phyloP scores from a whole-genome alignment of 306 rosid species.

The Lagenaria siceraria region DNA sequence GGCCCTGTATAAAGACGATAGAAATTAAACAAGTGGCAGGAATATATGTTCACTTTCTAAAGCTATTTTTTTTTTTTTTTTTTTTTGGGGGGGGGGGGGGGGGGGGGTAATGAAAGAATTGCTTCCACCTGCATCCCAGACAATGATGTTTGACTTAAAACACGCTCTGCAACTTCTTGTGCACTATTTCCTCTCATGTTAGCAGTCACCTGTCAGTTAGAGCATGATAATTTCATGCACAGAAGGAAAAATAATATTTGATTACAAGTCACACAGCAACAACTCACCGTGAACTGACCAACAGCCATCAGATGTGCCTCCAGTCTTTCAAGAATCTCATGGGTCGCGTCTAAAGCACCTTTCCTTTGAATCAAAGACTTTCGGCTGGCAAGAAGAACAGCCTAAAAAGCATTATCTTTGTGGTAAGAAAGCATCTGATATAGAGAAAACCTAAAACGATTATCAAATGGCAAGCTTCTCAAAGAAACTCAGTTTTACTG shows the following conservation, averaged over 20 bases:
- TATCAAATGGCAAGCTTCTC: not conserved
- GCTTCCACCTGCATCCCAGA: slow-evolving; percentile 77
- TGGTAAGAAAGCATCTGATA: slow-evolving; percentile 11
- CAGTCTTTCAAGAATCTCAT: slow-evolving; percentile 88
- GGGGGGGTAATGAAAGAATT: not conserved
- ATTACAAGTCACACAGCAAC: not conserved
- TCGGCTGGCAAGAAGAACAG: slow-evolving; percentile 82
- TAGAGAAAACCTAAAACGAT: slow-evolving; percentile 6
- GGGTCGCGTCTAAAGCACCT: slow-evolving; percentile 75
- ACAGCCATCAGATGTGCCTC: slow-evolving; percentile 81
- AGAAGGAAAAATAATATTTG: not conserved
- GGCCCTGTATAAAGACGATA: slow-evolving; percentile 49
- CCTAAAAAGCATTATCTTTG: slow-evolving; percentile 40
- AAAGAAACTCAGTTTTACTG: not conserved
- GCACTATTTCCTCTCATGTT: slow-evolving; percentile 92
- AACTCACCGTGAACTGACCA: slow-evolving; percentile 72
- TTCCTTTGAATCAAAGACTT: slow-evolving; percentile 56
- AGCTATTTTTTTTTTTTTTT: not conserved
- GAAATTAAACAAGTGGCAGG: not conserved
- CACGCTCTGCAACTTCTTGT: slow-evolving; percentile 78
- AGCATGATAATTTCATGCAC: slow-evolving; percentile 1
- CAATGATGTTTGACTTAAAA: slow-evolving; percentile 71
- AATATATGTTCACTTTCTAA: not conserved
- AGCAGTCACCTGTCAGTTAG: slow-evolving; percentile 59
- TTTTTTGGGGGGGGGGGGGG: too few species aligned